Conservation (phyloP, 805 yeast species). For the Monosporozyma unispora region DNA sequence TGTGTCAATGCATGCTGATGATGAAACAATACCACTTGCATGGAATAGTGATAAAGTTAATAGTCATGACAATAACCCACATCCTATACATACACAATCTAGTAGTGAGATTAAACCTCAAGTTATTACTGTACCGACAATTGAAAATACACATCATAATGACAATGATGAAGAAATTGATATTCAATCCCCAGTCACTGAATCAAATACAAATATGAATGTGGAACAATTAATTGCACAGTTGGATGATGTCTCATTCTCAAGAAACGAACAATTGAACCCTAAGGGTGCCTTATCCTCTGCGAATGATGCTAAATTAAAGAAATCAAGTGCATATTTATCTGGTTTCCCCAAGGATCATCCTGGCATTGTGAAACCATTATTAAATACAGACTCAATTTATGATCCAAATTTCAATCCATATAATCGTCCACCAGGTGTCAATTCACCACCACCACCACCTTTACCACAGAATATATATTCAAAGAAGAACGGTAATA, state of each 20-base stretch:
- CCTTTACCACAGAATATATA: neutral
- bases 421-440: neutral
- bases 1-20: neutral
- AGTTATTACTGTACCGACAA: neutral
- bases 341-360: slow-evolving; percentile 19
- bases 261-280: slow-evolving; percentile 15
- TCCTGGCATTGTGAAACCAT: neutral
- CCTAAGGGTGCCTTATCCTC: neutral
- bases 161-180: neutral
- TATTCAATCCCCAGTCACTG: slow-evolving; percentile 2
- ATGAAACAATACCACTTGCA: neutral
- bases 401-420: neutral
- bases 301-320: slow-evolving; percentile 4
- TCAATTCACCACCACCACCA: neutral
- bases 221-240: slow-evolving; percentile 27
- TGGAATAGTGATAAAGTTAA: neutral
- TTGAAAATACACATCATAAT: neutral
- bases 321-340: slow-evolving; percentile 30
- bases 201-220: slow-evolving; percentile 16
- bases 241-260: slow-evolving; percentile 21
- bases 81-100: neutral
- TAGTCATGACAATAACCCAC: neutral
- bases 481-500: no score
- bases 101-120: neutral
- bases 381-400: slow-evolving; percentile 3